Base-by-base conservation (phyloP, 2,329 filamentous ascomycete genomes). In the Juglanconis juglandina region DNA sequence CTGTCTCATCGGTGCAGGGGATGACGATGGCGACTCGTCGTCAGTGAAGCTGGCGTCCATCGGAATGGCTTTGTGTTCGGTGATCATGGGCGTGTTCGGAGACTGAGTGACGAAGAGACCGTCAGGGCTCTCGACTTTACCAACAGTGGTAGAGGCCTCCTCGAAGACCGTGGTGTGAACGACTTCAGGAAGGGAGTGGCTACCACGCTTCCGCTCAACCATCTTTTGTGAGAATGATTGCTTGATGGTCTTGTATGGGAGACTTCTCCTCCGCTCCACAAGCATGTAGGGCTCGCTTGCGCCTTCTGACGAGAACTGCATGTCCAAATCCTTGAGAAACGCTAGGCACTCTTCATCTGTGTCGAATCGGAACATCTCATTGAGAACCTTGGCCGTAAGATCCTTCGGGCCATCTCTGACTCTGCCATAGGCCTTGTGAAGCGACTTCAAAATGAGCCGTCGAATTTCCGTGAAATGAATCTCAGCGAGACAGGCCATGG, bases 401-500 rank as follows among this genome's bases (percentile, higher is more conserved):
- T 88, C 86, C 65, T 82, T 85, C 2, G 85, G 79, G 5, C 80
- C 77, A 55, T 82, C 81, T 61, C 83, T 79, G 32, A 82, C 82
- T 59, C 85, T 79, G 1, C 81, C 77, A 63, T 87, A 84, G 1
- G 82, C 78, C 58, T 75, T 78, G 54, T 82, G 79, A 30, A 88
- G 73, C 14, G 81, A 80, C 57, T 79, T 79, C 17, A 89, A 69
- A 14, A 87, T 81, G 11, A 80, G 78, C 57, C 84, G 83, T 46
- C 87, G 84, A 37, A 88, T 75, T 41, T 79, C 77, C 46, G 83
- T 82, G 60, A 89, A 88, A 67, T 87, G 85, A n/a, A 86, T 83
- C 67, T 89, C 86, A 6, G 86, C 86, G 62, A 89, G 82, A 66
- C 87, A 89, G 13, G 86, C 87, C 84, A 89, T 87, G 1, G 85